Conservation (phyloP, 176 grass and related monocot species). For the Areca catechu region DNA sequence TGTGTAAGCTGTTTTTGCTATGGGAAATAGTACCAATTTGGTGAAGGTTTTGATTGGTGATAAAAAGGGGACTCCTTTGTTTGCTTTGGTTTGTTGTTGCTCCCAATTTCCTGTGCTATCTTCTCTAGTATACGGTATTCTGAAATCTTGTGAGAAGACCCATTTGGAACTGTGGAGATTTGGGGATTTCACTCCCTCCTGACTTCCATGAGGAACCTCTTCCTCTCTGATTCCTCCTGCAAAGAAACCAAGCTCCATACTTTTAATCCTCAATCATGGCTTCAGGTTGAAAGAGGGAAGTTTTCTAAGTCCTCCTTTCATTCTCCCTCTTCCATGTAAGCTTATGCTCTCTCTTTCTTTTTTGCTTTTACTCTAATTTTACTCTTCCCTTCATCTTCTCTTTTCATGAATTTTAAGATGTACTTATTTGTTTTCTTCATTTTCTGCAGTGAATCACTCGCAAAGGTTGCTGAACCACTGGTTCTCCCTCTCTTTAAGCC, state of each 20-base stretch:
- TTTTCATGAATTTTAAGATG: neutral
- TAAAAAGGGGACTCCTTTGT: too few relatives aligned
- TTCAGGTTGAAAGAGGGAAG: slow-evolving; percentile 77
- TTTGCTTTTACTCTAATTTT: slow-evolving; percentile 12
- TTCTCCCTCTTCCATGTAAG: slow-evolving; percentile 83
- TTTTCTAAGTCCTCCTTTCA: slow-evolving; percentile 59
- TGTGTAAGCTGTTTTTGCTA: too few relatives aligned
- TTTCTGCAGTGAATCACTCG: slow-evolving; percentile 58
- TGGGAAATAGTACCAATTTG: too few relatives aligned
- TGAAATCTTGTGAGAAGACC: too few relatives aligned
- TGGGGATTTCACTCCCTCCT: slow-evolving; percentile 28
- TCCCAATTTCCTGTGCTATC: too few relatives aligned
- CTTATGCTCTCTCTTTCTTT: neutral
- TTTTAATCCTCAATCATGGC: slow-evolving; percentile 75
- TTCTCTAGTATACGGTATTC: too few relatives aligned
- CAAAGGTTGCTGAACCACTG: slow-evolving; percentile 64
- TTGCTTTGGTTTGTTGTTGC: too few relatives aligned
- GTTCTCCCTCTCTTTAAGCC: slow-evolving; percentile 80
- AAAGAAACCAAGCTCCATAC: slow-evolving; percentile 83
- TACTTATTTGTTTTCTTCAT: neutral
- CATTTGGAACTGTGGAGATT: slow-evolving; percentile 10
- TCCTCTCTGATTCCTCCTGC: slow-evolving; percentile 71
- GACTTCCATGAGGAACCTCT: slow-evolving; percentile 90
- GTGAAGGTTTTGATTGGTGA: too few relatives aligned
- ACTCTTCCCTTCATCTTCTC: neutral